These are phyloP conservation scores for Puccinellia tenuiflora DNA, from an alignment of 176 grass and related monocot species.

Conservation along the genomic window DNA sequence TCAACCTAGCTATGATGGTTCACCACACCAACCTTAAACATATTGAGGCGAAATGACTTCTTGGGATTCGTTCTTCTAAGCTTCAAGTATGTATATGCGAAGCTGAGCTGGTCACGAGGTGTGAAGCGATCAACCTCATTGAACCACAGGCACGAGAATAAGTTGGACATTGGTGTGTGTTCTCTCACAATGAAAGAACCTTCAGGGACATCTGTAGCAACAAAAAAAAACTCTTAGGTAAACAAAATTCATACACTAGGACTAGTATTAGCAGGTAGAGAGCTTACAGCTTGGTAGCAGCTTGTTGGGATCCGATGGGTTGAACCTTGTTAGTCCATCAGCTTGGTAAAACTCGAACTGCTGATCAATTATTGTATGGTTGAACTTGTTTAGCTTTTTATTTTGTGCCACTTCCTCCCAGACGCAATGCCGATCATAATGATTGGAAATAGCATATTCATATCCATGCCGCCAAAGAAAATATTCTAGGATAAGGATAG, in stretches of 20 bases:
- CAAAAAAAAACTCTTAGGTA: background rate
- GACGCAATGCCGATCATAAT: slow-evolving; percentile 91
- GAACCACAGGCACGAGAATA: slow-evolving; percentile 96
- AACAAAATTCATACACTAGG: slow-evolving; percentile 3
- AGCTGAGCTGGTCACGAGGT: slow-evolving; percentile 94
- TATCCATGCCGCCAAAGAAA: slow-evolving; percentile 87
- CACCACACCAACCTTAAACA: slow-evolving; percentile 74
- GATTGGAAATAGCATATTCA: slow-evolving; percentile 99
- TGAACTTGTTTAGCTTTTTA: slow-evolving; percentile 97
- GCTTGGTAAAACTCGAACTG: slow-evolving; percentile 98
- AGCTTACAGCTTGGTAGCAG: slow-evolving; percentile 88
- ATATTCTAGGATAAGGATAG: slow-evolving; percentile 93
- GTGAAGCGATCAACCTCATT: slow-evolving; percentile 98
- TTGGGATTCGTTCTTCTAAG: slow-evolving; percentile 80
- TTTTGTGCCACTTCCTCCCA: slow-evolving; percentile 98
- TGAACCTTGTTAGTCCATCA: slow-evolving; percentile 78
- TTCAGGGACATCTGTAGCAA: slow-evolving; percentile 89
- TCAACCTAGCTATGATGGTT: slow-evolving; percentile 1
- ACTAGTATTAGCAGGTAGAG: slow-evolving; percentile 27
- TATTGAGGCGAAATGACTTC: slow-evolving; percentile 73
- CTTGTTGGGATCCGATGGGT: slow-evolving; percentile 67
- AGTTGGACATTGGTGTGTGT: slow-evolving; percentile 96
- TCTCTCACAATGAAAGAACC: slow-evolving; percentile 96
- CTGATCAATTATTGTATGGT: slow-evolving; percentile 95
- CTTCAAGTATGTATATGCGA: slow-evolving; percentile 99